Evolutionary conservation across 140 eudicot genomes (phyloP), one percentile per base, ranked within the genome.

Genomic region (Cichorium intybus): DNA sequence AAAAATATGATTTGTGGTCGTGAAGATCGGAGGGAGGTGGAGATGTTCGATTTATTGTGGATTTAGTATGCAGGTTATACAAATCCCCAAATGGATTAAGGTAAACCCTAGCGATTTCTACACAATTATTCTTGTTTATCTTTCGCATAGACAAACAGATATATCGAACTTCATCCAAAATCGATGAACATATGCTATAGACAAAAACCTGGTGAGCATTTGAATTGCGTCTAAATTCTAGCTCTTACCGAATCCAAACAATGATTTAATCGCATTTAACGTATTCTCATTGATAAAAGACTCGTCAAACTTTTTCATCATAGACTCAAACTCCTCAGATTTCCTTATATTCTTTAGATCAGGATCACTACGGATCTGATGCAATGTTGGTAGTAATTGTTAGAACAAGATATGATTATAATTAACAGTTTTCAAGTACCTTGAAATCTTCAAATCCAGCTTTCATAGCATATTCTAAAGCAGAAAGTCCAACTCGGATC

Each of bases 201-300:
- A 51, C 70, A 75, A 75, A 60, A 73, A 75, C 41, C 69, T 23
- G 48, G 41, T 34, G 68, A 59, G 58, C 2, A 41, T 59, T 51
- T 45, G 52, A 59, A 56, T 35, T 16, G 18, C 55, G 34, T 53
- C 17, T 45, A 46, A 67, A 17, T 61, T 68, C 82, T 80, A 90
- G 33, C 78, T 78, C 87, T 93, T 93, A 77, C 82, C 82, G 82
- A 88, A 93, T 47, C 95, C 95, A 62, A 93, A 88, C 58, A 88
- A 54, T 24, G 99, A 93, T 78, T 93, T 93, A 69, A 93, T 85
- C 57, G 99, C 95, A 66, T 88, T 88, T 76, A 92, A 76, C 8
- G 98, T 96, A 47, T 77, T 88, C 79, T 88, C 99, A 15, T 93
- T 93, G 83, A 93, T 93, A 60, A 93, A 93, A 31, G 99, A 88